Evolutionary conservation across 257 asterid genomes (phyloP).

Genomic region (Solanum sejunctum): DNA sequence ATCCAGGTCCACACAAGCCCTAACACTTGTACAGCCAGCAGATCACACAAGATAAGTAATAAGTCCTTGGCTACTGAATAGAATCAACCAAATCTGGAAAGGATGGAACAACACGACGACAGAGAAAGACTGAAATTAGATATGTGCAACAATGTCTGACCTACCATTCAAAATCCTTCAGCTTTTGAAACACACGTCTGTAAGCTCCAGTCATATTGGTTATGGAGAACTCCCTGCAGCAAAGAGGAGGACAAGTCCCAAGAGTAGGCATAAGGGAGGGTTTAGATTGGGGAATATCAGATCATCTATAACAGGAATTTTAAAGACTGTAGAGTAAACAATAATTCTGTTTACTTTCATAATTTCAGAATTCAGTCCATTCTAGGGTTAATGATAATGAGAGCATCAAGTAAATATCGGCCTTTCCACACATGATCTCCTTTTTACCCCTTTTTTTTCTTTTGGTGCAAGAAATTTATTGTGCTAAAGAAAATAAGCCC

Average conservation of each 20-base stretch:
- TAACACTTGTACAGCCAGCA: not conserved
- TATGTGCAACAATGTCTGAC: constrained; percentile 4
- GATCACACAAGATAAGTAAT: not conserved
- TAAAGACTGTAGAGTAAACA: not conserved
- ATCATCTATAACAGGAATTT: not conserved
- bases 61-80: not conserved
- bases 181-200: constrained; percentile 83
- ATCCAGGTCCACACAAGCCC: not conserved
- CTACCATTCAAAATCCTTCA: constrained; percentile 81
- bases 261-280: not conserved
- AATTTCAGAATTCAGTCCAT: not conserved
- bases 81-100: not conserved
- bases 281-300: not conserved
- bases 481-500: not conserved
- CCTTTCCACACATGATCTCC: not conserved
- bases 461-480: not conserved
- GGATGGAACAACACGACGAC: not conserved
- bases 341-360: not conserved
- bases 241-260: not conserved
- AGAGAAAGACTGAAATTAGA: not conserved
- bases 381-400: not conserved
- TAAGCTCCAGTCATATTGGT: constrained; percentile 83
- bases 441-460: not conserved
- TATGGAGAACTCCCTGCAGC: constrained; percentile 76
- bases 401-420: not conserved